Evolutionary conservation across 148 eudicot species (phyloP).

Genomic region (Arbutus unedo): DNA sequence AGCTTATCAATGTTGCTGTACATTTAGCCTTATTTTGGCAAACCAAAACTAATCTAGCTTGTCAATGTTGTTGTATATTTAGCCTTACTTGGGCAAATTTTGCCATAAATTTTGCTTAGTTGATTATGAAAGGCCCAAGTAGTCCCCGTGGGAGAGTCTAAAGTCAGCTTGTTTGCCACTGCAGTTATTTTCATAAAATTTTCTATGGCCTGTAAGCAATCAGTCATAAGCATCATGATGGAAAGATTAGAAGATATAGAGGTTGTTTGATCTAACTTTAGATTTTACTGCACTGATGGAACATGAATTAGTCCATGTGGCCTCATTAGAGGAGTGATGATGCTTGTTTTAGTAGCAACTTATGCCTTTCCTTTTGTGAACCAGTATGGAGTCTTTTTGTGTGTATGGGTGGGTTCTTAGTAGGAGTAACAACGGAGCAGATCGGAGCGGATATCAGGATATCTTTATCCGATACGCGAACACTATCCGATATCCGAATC

Average conservation of each 20-base stretch:
- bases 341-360: not conserved
- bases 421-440: too few relatives aligned
- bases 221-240: not conserved
- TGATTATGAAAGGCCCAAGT: not conserved
- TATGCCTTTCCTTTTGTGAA: not conserved
- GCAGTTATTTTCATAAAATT: not conserved
- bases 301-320: not conserved
- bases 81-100: not conserved
- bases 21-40: not conserved
- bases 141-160: not conserved
- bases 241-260: not conserved
- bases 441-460: too few relatives aligned
- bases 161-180: not conserved
- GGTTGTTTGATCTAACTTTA: not conserved
- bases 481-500: too few relatives aligned
- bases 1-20: not conserved
- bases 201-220: not conserved
- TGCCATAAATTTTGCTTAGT: constrained; percentile 4
- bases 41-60: not conserved
- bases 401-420: not conserved
- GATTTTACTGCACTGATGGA: not conserved
- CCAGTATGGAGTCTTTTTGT: not conserved
- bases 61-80: not conserved
- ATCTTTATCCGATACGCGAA: too few relatives aligned
- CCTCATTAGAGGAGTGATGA: not conserved